These are phyloP conservation scores for Suillus ampliporus DNA, from an alignment of 768 basidiomycete species.

Conservation along the genomic window DNA sequence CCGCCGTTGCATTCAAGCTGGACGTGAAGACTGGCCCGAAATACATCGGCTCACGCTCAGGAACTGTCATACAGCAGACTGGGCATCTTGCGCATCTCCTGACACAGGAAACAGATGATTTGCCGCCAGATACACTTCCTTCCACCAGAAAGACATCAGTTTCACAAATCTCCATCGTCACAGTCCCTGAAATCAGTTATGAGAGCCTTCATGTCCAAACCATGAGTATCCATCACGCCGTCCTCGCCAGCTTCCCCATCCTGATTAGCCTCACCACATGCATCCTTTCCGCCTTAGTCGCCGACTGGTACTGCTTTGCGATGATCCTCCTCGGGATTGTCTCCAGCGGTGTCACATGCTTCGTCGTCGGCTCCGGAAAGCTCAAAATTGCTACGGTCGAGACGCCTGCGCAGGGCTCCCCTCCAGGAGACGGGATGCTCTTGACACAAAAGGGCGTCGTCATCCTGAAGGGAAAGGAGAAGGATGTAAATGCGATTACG, in stretches of 20 bases:
- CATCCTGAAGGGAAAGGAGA: slow-evolving; percentile 32
- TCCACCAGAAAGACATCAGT: slow-evolving; percentile 13
- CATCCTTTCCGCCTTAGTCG: slow-evolving; percentile 27
- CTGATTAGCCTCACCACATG: slow-evolving; percentile 24
- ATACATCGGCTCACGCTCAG: slow-evolving; percentile 30
- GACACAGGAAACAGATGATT: slow-evolving; percentile 10
- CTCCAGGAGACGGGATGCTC: slow-evolving; percentile 33
- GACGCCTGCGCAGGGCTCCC: slow-evolving; percentile 20
- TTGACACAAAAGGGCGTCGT: slow-evolving; percentile 23
- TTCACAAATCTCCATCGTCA: background rate
- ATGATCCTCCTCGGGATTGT: slow-evolving; percentile 38
- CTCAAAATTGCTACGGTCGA: slow-evolving; percentile 24
- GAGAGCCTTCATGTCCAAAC: background rate
- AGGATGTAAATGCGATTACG: slow-evolving; percentile 31
- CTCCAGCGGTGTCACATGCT: slow-evolving; percentile 33
- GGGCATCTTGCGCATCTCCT: slow-evolving; percentile 30
- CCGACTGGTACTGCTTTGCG: slow-evolving; percentile 39
- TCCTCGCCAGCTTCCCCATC: slow-evolving; percentile 29
- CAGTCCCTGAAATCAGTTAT: background rate
- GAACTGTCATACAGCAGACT: slow-evolving; percentile 23
- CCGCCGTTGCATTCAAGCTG: slow-evolving; percentile 29
- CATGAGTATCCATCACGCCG: background rate
- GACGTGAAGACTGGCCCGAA: slow-evolving; percentile 33
- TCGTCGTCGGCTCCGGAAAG: slow-evolving; percentile 29
- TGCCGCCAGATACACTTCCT: background rate